Percentiles rank a stretch among this genome's conserved stretches.
phyloP scores from a whole-genome alignment of 768 basidiomycete genomes.

The Boletus bicolor region DNA sequence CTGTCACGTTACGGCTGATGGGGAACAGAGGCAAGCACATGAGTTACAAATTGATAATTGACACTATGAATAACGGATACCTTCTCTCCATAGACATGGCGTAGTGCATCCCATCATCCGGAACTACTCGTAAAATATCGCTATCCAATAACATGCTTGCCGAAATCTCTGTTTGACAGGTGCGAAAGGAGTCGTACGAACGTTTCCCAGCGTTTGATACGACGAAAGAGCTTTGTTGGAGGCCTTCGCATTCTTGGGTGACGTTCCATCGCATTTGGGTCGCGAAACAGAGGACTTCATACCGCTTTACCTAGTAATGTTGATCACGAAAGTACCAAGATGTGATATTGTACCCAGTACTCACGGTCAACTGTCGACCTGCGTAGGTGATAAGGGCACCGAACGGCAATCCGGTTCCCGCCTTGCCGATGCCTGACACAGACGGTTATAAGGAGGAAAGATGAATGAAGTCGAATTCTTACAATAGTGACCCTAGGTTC shows the following conservation, averaged over 20 bases:
- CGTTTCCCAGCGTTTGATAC: slow-evolving; percentile 5
- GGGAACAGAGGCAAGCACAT: slow-evolving; percentile 18
- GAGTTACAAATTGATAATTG: neutral
- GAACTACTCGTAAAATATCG: slow-evolving; percentile 21
- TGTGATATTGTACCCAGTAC: neutral
- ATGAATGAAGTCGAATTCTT: slow-evolving; percentile 1
- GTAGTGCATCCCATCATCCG: neutral
- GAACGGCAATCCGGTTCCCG: slow-evolving; percentile 23
- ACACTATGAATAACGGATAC: neutral
- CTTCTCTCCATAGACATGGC: neutral
- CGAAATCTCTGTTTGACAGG: neutral
- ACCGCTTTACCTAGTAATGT: slow-evolving; percentile 19
- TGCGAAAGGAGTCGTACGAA: neutral
- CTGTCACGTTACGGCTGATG: slow-evolving; percentile 14
- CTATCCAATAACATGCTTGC: slow-evolving; percentile 8
- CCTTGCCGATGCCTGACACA: slow-evolving; percentile 23
- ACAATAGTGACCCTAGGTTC: slow-evolving; percentile 26
- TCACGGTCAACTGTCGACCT: slow-evolving; percentile 25
- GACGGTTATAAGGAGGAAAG: neutral
- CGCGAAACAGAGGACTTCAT: slow-evolving; percentile 32
- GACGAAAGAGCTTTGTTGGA: slow-evolving; percentile 21
- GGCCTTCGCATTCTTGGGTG: neutral
- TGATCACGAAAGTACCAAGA: neutral
- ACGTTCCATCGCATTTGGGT: slow-evolving; percentile 25
- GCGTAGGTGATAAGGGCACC: slow-evolving; percentile 26